A percentile compares a stretch with the other conserved stretches of the same genome.
Evolutionary conservation across 768 basidiomycete species (phyloP).

Genomic region (Cyathus striatus): DNA sequence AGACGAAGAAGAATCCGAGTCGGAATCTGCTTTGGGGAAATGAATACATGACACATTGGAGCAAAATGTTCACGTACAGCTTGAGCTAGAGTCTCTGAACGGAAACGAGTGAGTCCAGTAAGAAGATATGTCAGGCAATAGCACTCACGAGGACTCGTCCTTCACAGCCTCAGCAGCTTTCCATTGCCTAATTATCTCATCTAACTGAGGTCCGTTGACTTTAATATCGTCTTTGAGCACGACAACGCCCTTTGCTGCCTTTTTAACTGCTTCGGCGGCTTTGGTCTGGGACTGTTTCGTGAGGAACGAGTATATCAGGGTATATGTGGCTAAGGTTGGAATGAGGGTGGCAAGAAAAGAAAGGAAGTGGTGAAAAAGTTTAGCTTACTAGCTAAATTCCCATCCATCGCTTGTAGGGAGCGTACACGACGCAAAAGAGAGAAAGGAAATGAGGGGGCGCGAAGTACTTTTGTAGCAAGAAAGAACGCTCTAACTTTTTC

Average conservation of each 20-base stretch:
- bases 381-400: conserved; percentile 46
- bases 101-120: neutral
- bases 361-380: neutral
- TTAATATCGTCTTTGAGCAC: conserved; percentile 51
- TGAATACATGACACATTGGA: neutral
- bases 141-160: conserved; percentile 15
- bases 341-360: conserved; percentile 5
- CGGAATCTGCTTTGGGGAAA: conserved; percentile 2
- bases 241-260: conserved; percentile 60
- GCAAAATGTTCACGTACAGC: conserved; percentile 7
- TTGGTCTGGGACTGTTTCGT: conserved; percentile 59
- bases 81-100: conserved; percentile 14
- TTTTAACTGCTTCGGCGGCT: conserved; percentile 70
- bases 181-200: conserved; percentile 67
- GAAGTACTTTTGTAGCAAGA: no score
- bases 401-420: conserved; percentile 34
- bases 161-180: conserved; percentile 27
- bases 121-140: neutral
- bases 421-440: neutral
- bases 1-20: conserved; percentile 3
- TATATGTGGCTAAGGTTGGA: conserved; percentile 57
- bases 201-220: conserved; percentile 48
- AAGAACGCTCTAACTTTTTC: no score
- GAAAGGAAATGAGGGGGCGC: neutral
- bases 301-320: conserved; percentile 72